Evolutionary conservation across 2,329 filamentous ascomycete species (phyloP), one percentile per base, ranked within the genome.

Genomic region (Penicillium sp.): DNA sequence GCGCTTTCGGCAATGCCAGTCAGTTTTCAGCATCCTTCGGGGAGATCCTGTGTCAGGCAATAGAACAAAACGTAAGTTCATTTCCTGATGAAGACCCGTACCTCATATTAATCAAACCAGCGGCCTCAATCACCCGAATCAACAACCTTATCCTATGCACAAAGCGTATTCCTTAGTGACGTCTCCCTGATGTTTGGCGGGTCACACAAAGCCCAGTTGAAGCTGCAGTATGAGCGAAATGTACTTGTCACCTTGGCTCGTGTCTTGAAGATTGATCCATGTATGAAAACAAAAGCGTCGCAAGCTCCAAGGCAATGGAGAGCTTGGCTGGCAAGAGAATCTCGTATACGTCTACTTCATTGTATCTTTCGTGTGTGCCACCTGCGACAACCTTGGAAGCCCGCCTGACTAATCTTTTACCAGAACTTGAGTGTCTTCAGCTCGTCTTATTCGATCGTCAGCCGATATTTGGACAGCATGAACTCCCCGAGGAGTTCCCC

Each of bases 151-250:
- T 44, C 49, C 15, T 52, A 52, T 35, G 39, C 21, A 17, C 49
- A 52, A 44, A 44, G 38, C 12, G 49, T 52, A 19, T 52, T 52
- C 25, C 49, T 52, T n/a, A 25, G 17, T 17, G 19, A 52, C 9
- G 29, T 44, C 25, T 44, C 13, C 29, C 15, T 35, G 9, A 44
- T 52, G 49, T 52, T 52, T 44, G 49, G 29, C 29, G 49, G 49
- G 4, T 52, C 39, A 3, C 39, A 27, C 23, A 44, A 52, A 27
- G 27, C 49, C 15, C 39, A 52, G 38, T 35, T 52, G 17, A 52
- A 33, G 39, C 29, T 52, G 39, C 49, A 52, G 21, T 52, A 52
- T 44, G 49, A 52, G 21, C 49, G 49, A 44, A 52, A 44, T 35
- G 27, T 19, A 27, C 49, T 52, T 6, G 39, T 44, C 10, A 52